These are phyloP conservation scores for Hypoxylon sp. DNA, from an alignment of 2,329 filamentous ascomycete genomes.

Conservation along the genomic window DNA sequence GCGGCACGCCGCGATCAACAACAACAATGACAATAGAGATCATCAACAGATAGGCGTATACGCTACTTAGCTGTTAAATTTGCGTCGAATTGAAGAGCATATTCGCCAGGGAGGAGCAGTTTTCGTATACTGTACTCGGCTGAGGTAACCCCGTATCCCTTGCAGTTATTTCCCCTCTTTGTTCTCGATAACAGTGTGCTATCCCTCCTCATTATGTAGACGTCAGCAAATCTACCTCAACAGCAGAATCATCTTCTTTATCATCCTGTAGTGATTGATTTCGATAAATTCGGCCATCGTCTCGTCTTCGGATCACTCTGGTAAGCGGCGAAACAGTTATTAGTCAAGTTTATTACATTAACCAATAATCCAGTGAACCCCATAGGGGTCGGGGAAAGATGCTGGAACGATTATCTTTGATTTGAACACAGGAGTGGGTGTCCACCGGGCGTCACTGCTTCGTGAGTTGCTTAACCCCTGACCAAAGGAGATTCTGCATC, in stretches of 20 bases:
- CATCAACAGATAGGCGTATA: too few relatives aligned
- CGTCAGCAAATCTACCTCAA: too few relatives aligned
- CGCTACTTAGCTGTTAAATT: too few relatives aligned
- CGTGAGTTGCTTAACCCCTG: slow-evolving; percentile 24
- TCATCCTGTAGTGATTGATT: neutral
- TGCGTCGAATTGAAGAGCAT: too few relatives aligned
- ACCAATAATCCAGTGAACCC: slow-evolving; percentile 1
- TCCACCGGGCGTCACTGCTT: slow-evolving; percentile 32
- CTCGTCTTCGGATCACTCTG: neutral
- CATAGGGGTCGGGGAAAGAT: slow-evolving; percentile 31
- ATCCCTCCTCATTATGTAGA: too few relatives aligned
- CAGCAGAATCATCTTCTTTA: neutral
- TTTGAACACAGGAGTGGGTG: neutral
- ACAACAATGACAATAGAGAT: too few relatives aligned
- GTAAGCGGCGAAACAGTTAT: neutral
- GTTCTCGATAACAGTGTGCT: too few relatives aligned
- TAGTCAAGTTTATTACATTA: neutral
- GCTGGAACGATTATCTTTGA: slow-evolving; percentile 26
- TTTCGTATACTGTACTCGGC: too few relatives aligned
- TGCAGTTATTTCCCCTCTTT: too few relatives aligned
- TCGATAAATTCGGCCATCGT: neutral
- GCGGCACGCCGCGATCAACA: too few relatives aligned
- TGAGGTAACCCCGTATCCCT: too few relatives aligned
- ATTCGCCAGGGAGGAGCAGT: too few relatives aligned
- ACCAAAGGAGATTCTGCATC: slow-evolving; percentile 23